A percentile compares a stretch with the other conserved stretches of the same genome.
Evolutionary conservation across 2,329 filamentous ascomycete species (phyloP).

Genomic region (Fusarium sp.): DNA sequence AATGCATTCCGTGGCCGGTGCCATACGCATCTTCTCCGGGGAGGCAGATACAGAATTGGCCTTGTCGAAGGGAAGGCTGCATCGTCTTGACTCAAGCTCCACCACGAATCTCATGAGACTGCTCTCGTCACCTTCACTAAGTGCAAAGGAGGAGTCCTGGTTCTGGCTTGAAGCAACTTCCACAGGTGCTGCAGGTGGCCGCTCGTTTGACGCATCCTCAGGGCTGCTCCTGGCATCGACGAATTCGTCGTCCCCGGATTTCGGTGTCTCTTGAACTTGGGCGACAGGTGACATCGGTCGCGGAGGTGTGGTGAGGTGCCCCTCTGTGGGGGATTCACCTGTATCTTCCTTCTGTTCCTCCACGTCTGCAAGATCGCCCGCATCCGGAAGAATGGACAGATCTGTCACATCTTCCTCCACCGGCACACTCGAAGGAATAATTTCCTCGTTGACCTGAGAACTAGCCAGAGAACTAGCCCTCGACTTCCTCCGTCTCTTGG

Average conservation of each 20-base stretch:
- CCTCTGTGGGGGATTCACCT: conserved; percentile 5
- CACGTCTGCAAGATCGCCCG: background rate
- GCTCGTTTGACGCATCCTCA: conserved; percentile 31
- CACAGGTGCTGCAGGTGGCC: conserved; percentile 2
- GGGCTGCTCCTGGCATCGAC: conserved; percentile 63
- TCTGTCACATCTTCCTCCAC: conserved; percentile 32
- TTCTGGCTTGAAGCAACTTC: conserved; percentile 21
- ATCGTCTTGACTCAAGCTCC: conserved; percentile 60
- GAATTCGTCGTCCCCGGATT: conserved; percentile 60
- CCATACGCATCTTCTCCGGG: conserved; percentile 24
- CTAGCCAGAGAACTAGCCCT: conserved; percentile 25
- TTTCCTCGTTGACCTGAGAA: conserved; percentile 30
- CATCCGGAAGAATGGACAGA: conserved; percentile 8
- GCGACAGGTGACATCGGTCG: conserved; percentile 33
- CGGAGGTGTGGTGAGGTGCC: conserved; percentile 19
- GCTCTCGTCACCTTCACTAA: conserved; percentile 60
- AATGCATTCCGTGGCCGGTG: conserved; percentile 31
- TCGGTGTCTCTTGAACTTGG: conserved; percentile 52
- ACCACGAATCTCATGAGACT: conserved; percentile 62
- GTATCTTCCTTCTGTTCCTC: conserved; percentile 12
- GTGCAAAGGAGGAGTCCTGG: conserved; percentile 52
- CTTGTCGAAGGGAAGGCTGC: conserved; percentile 42
- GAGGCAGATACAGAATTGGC: conserved; percentile 27
- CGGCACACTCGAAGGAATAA: conserved; percentile 47
- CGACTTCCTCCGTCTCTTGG: conserved; percentile 28